Base-by-base conservation (phyloP, 1,139 yeast species). In the Pichia sp. region DNA sequence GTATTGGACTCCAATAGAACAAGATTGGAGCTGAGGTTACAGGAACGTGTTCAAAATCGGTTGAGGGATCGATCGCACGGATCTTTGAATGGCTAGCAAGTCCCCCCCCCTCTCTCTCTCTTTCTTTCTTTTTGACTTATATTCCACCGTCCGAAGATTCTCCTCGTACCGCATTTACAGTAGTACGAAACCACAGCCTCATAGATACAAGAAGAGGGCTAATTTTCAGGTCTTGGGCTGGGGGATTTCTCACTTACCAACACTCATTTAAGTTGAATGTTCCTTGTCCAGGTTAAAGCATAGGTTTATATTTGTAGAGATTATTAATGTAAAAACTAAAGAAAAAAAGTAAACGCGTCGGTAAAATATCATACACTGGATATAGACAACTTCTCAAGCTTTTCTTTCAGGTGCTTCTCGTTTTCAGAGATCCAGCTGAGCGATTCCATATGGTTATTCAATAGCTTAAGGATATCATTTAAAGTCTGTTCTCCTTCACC, bases 371-470 rank as follows among this genome's bases (percentile, higher is more conserved):
- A 46, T 27, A 46, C 14, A 38, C 55, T 54, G 5, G 60, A 50
- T 40, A 57, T 60, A 42, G 62, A 68, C 60, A 72, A 60, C 55
- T 68, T 74, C 27, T 75, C 76, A 59, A 93, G 71, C 71, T 88
- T 87, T 46, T 80, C 80, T 67, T 86, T 88, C 65, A 93, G 76
- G 42, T 75, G 75, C 20, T 78, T 78, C 57, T 96, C 90, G 58
- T 84, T 80, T 57, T 78, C 78, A 65, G 93, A 97, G 56, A 93
- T 82, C 77, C 93, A 92, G 68, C 85, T 90, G 71, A 93, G 78
- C 61, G 96, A 90, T 61, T 92, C 95, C 69, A 93, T 75, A 70
- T 93, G 99, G 50, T 91, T 81, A 67, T 93, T 92, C 68, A 93
- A 78, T 60, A 95, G 77, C 69, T 85, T 86, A 49, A 95, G 85